Conservation (phyloP, 2,329 filamentous ascomycete genomes). For the Cercospora janseana region DNA sequence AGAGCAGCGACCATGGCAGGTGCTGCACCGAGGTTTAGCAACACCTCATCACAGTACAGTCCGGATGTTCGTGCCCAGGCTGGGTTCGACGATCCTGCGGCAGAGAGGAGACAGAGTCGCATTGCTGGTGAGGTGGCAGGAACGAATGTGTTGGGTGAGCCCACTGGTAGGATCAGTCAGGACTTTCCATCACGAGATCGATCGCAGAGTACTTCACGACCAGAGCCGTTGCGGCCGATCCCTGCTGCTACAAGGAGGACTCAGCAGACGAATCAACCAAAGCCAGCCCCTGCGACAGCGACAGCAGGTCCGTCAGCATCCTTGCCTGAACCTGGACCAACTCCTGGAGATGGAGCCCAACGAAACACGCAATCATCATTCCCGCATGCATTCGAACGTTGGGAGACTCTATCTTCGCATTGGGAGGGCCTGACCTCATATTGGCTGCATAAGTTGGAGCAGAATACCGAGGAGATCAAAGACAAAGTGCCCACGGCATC, state of each 20-base stretch:
- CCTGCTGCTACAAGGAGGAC: constrained; percentile 28
- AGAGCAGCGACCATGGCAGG: constrained; percentile 48
- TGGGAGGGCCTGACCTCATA: constrained; percentile 98
- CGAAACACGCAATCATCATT: constrained; percentile 63
- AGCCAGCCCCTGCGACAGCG: constrained; percentile 23
- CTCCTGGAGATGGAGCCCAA: constrained; percentile 24
- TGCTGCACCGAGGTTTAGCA: constrained; percentile 27
- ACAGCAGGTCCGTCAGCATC: constrained; percentile 23
- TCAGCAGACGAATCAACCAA: constrained; percentile 26
- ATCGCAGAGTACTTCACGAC: constrained; percentile 26
- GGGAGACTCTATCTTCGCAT: constrained; percentile 94
- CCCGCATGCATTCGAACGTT: constrained; percentile 94
- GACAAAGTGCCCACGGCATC: constrained; percentile 73
- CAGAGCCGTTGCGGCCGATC: constrained; percentile 25
- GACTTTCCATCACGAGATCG: constrained; percentile 24
- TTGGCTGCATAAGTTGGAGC: constrained; percentile 90
- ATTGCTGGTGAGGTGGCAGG: constrained; percentile 34
- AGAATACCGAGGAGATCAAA: constrained; percentile 82
- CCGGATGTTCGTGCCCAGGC: constrained; percentile 29
- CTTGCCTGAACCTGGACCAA: constrained; percentile 17
- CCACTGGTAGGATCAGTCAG: constrained; percentile 32
- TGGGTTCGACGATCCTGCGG: constrained; percentile 28
- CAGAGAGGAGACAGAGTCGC: constrained; percentile 25
- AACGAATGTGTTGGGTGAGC: constrained; percentile 35
- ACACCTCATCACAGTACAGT: constrained; percentile 33